phyloP scores from a whole-genome alignment of 1,284 basidiomycete genomes.

The Cryptococcus maquisensis region DNA sequence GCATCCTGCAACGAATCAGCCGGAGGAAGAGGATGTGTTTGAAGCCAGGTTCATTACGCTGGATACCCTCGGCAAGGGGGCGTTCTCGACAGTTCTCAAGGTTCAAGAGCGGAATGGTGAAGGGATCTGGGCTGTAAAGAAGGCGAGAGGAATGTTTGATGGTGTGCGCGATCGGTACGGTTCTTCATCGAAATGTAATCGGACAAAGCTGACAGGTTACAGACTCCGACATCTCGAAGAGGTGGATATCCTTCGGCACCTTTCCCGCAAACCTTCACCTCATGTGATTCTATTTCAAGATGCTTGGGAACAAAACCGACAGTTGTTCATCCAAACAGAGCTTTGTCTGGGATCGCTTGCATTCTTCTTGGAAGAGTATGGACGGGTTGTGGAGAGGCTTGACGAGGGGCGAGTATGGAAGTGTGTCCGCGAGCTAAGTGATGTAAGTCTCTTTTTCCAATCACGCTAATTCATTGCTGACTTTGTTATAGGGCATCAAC shows the following conservation, averaged over 20 bases:
- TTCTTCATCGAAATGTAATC: background rate
- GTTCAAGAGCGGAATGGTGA: slow-evolving; percentile 65
- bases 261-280: slow-evolving; percentile 59
- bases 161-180: slow-evolving; percentile 84
- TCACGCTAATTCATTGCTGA: slow-evolving; percentile 3
- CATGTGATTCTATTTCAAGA: slow-evolving; percentile 89
- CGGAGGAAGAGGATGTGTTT: slow-evolving; percentile 45
- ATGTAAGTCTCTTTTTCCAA: slow-evolving; percentile 58
- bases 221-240: slow-evolving; percentile 90
- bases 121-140: slow-evolving; percentile 82
- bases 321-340: slow-evolving; percentile 90
- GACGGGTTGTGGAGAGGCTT: slow-evolving; percentile 72
- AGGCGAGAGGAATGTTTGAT: slow-evolving; percentile 80
- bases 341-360: slow-evolving; percentile 90
- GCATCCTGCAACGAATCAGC: slow-evolving; percentile 31
- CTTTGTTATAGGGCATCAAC: slow-evolving; percentile 62
- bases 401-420: slow-evolving; percentile 98
- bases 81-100: slow-evolving; percentile 92
- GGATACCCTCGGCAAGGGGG: slow-evolving; percentile 82
- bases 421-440: slow-evolving; percentile 82
- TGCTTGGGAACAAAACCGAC: slow-evolving; percentile 92
- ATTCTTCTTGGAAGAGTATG: slow-evolving; percentile 90
- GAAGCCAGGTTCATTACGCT: slow-evolving; percentile 63
- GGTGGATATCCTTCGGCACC: slow-evolving; percentile 83
- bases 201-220: slow-evolving; percentile 19